Base-by-base conservation (phyloP, 208 protist species). In the Kentomonas sorsogonicus region DNA sequence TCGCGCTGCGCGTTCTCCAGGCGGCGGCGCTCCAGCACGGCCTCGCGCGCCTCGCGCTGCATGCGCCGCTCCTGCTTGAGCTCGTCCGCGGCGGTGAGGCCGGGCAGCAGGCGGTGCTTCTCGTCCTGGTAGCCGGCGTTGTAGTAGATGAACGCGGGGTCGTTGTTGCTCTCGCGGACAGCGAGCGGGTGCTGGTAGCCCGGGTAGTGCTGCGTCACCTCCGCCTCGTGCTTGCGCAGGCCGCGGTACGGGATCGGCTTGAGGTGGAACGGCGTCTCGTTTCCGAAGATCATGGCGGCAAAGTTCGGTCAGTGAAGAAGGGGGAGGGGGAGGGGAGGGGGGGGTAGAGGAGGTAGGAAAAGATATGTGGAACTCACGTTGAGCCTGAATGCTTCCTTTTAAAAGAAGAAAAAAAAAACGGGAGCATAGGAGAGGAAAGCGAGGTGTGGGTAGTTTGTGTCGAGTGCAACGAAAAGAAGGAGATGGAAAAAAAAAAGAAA, bases 221-320 rank as follows among this genome's bases (percentile, higher is more conserved):
- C 77, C 25, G 76, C 78, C 52, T 89, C 69, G 41, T 76, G 67
- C 39, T 65, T 62, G 36, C 82, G 77, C 33, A 85, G 27, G n/a
- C 82, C 82, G 22, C 82, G 74, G 29, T 81, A 62, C 13, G 72
- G 77, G 26, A 80, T 65, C 10, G 71, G 81, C 61, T 74, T 74
- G 22, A 83, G 51, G 31, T 85, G 74, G n/a, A 89, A 69, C 11
- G 77, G 74, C 1, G 72, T 64, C 44, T 89, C 74, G 31, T 74
- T 83, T 27, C 76, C 76, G 63, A 89, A 85, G 7, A 83, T 61
- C 74, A 79, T 77, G 36, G n/a, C n/a, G n/a, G n/a, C n/a, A n/a
- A n/a, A n/a, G n/a, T n/a, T n/a, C n/a, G n/a, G n/a, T n/a, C n/a
- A n/a, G 40, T 13, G 6, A 22, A 3, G 33, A 3, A 47, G 40